Percentiles rank a stretch among this genome's conserved stretches.
These are phyloP conservation scores for Polyplosphaeria fusca DNA, from an alignment of 495 filamentous ascomycete species.

Conservation along the genomic window DNA sequence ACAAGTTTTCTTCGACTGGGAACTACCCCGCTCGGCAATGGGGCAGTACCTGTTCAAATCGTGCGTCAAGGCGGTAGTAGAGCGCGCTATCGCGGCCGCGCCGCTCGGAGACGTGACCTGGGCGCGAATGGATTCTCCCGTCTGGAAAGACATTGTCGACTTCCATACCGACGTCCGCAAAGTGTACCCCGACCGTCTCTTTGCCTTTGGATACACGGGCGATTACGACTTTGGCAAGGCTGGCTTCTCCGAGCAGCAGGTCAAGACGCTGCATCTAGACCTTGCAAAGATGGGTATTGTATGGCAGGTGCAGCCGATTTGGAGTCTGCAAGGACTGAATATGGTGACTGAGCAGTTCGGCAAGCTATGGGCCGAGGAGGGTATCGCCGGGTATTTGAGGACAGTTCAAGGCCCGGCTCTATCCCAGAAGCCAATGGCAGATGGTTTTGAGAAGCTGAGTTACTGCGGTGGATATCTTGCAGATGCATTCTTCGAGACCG, in stretches of 20 bases:
- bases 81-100: slow-evolving; percentile 29
- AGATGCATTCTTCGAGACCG: slow-evolving; percentile 17
- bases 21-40: slow-evolving; percentile 27
- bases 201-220: slow-evolving; percentile 34
- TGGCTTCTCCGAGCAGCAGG: slow-evolving; percentile 22
- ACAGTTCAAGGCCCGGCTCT: slow-evolving; percentile 7
- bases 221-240: slow-evolving; percentile 31
- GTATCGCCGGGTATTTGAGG: slow-evolving; percentile 10
- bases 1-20: slow-evolving; percentile 35
- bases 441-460: slow-evolving; percentile 19
- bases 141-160: slow-evolving; percentile 23
- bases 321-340: slow-evolving; percentile 31
- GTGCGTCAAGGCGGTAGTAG: slow-evolving; percentile 25
- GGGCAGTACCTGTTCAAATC: slow-evolving; percentile 34
- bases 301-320: slow-evolving; percentile 36
- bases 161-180: slow-evolving; percentile 16
- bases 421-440: slow-evolving; percentile 1
- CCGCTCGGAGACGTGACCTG: slow-evolving; percentile 34
- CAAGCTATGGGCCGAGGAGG: slow-evolving; percentile 13
- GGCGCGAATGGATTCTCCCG: slow-evolving; percentile 33
- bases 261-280: slow-evolving; percentile 28
- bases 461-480: slow-evolving; percentile 15
- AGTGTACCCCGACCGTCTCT: slow-evolving; percentile 16
- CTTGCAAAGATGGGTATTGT: slow-evolving; percentile 33
- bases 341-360: slow-evolving; percentile 12